A percentile compares a stretch with the other conserved stretches of the same genome.
Conservation (phyloP, 2,329 filamentous ascomycete genomes). For the Fusarium mangiferae region DNA sequence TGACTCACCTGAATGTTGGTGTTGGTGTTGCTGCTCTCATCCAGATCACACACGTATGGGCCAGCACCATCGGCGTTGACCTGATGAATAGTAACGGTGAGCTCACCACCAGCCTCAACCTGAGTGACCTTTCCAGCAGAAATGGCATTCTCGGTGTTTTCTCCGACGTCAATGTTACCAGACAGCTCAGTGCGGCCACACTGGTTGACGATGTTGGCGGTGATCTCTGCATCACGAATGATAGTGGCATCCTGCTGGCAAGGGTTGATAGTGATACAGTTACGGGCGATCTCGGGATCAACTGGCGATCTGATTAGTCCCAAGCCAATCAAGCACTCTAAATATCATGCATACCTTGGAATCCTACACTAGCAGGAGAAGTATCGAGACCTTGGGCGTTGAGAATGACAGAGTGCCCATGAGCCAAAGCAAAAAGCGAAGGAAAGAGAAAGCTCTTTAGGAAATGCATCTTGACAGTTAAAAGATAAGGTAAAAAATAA, state of each 20-base stretch:
- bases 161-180: constrained; percentile 71
- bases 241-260: constrained; percentile 74
- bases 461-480: constrained; percentile 33
- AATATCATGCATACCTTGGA: constrained; percentile 52
- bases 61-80: constrained; percentile 74
- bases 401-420: constrained; percentile 59
- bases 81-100: constrained; percentile 72
- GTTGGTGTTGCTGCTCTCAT: constrained; percentile 57
- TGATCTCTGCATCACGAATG: constrained; percentile 67
- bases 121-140: constrained; percentile 58
- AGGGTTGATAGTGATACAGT: constrained; percentile 71
- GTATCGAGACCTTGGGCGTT: constrained; percentile 57
- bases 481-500: background rate
- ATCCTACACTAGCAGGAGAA: constrained; percentile 60
- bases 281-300: constrained; percentile 65
- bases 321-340: fast-evolving
- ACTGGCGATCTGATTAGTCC: constrained; percentile 48
- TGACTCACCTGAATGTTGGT: constrained; percentile 23
- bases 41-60: constrained; percentile 65
- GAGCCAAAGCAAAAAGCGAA: constrained; percentile 29
- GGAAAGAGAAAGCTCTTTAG: constrained; percentile 25
- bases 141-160: constrained; percentile 64
- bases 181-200: constrained; percentile 70
- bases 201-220: constrained; percentile 63
- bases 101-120: constrained; percentile 56